A percentile compares a stretch with the other conserved stretches of the same genome.
These are phyloP conservation scores for Tetrahymena borealis DNA, from an alignment of 73 alveolate species.

Conservation along the genomic window DNA sequence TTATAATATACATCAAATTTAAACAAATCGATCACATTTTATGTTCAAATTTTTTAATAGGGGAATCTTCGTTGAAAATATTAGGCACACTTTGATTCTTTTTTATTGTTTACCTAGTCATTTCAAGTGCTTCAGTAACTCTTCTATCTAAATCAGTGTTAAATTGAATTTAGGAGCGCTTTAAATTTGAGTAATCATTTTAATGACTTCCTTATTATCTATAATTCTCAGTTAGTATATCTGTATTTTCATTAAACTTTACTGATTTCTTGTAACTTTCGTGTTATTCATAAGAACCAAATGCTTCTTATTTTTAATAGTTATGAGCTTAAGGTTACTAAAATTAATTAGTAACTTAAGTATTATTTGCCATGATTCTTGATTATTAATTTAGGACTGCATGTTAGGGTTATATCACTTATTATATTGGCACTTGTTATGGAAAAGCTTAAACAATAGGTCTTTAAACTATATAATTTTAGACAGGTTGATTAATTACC, in stretches of 20 bases:
- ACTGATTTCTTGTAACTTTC: not conserved
- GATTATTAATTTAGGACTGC: not conserved
- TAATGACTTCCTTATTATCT: not conserved
- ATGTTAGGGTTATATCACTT: not conserved
- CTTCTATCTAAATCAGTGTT: not conserved
- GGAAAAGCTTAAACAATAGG: not conserved
- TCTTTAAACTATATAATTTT: not conserved
- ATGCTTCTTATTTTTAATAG: not conserved
- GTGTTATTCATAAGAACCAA: not conserved
- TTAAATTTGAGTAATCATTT: not conserved
- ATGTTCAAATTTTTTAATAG: not conserved
- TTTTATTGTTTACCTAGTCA: not conserved
- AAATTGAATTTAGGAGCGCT: not conserved
- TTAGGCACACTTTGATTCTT: not conserved
- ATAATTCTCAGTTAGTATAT: not conserved
- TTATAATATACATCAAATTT: not conserved
- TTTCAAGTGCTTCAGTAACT: not conserved
- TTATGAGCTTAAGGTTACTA: not conserved
- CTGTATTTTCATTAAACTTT: not conserved
- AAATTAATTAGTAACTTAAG: not conserved
- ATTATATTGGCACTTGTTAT: not conserved
- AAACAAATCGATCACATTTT: not conserved
- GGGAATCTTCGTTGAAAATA: not conserved
- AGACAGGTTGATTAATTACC: not conserved
- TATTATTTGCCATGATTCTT: not conserved